Base-by-base conservation (phyloP, 441 rosid species). In the Gossypium trilobum region DNA sequence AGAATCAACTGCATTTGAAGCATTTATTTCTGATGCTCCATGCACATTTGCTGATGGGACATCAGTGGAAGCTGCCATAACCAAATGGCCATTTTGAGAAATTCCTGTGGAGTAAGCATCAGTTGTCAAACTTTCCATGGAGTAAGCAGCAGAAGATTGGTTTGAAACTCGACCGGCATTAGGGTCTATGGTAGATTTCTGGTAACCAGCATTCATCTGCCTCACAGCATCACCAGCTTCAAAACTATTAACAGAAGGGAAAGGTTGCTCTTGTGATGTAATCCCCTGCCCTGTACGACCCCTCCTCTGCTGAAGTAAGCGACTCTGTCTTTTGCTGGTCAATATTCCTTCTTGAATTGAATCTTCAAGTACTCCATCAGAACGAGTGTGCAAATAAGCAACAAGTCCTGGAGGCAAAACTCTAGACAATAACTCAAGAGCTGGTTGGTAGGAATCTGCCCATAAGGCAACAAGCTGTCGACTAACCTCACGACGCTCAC, bases 401-500 rank as follows among this genome's bases (percentile, higher is more conserved):
- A 93, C 99, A 79, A 91, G 96, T 65, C 99, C 99, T 48, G 99
- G 99, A 68, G 99, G 99, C 77, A 95, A 81, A 83, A 91, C 93
- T 80, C 99, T 88, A 59, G 98, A 93, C 69, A 93, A 77, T 55
- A 93, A 80, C 75, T 90, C 92, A 73, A 93, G 82, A 71, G 99
- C 97, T 65, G 99, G 99, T 80, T 91, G 97, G 82, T 95, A 93
- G 70, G 98, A 95, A 86, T 95, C 99, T 13, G 99, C 99, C 99
- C 99, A 95, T 62, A 95, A 94, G 77, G 99, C 99, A 71, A 95
- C 99, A 86, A 95, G 99, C 84, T 95, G 99, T 74, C 89, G 88
- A 86, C 98, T 95, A 77, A 95, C 96, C 81, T 93, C 97, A 2
- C 96, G 88, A 11, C 97, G 89, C 86, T 95, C 99, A 74, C 94